These are phyloP conservation scores for Metschnikowia chrysomelidarum DNA, from an alignment of 805 yeast species.

Conservation along the genomic window DNA sequence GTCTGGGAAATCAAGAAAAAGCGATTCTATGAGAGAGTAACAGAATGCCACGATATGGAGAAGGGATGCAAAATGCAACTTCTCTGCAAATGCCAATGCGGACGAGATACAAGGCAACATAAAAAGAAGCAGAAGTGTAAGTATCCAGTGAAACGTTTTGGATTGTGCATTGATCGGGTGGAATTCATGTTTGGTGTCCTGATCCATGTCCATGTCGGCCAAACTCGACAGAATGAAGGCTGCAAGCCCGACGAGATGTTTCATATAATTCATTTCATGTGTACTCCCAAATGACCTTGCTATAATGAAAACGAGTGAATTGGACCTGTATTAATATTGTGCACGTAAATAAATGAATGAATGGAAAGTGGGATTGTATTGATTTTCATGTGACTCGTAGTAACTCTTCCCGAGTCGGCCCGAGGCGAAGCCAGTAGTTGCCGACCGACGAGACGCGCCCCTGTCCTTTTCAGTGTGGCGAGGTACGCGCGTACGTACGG, in stretches of 20 bases:
- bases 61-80: constrained; percentile 27
- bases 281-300: no score
- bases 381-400: no score
- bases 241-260: constrained; percentile 2
- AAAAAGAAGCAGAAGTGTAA: constrained; percentile 46
- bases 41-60: constrained; percentile 16
- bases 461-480: no score
- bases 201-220: constrained; percentile 27
- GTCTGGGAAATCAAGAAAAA: constrained; percentile 63
- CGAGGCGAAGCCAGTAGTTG: no score
- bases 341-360: no score
- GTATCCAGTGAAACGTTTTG: constrained; percentile 65
- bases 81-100: constrained; percentile 53
- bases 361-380: no score
- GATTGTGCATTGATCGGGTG: constrained; percentile 48
- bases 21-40: constrained; percentile 56
- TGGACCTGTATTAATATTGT: no score
- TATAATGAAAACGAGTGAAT: no score
- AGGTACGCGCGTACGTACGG: no score
- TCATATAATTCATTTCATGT: constrained; percentile 1
- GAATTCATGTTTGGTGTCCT: constrained; percentile 31
- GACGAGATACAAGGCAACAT: constrained; percentile 57
- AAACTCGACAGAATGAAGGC: constrained; percentile 2
- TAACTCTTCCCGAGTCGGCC: no score
- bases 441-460: no score